A percentile compares a stretch with the other conserved stretches of the same genome.
phyloP scores from a whole-genome alignment of 306 rosid species.

The Dryas alaskensis region DNA sequence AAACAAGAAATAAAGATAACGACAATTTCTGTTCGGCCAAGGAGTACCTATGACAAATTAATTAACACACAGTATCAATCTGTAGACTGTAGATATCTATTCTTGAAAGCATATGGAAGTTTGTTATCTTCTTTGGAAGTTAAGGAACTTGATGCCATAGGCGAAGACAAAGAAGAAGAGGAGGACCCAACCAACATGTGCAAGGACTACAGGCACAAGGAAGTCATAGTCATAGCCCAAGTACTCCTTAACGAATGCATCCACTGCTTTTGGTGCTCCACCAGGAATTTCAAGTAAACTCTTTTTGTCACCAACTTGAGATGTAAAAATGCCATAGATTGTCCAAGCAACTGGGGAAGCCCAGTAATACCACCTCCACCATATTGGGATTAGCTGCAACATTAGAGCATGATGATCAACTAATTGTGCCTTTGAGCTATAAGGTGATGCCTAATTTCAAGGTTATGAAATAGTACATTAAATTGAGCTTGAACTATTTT shows the following conservation, averaged over 20 bases:
- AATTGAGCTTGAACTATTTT: no score
- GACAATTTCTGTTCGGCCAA: no score
- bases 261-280: background rate
- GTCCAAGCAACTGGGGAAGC: constrained; percentile 35
- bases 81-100: no score
- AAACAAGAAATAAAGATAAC: background rate
- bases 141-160: constrained; percentile 37
- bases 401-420: background rate
- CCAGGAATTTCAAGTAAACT: background rate
- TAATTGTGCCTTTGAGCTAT: no score
- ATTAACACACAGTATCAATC: no score
- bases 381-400: constrained; percentile 34
- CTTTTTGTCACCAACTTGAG: constrained; percentile 27
- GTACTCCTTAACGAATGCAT: constrained; percentile 20
- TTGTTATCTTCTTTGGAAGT: constrained; percentile 30
- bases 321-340: constrained; percentile 29
- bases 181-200: constrained; percentile 35
- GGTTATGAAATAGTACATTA: no score
- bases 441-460: no score
- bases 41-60: no score
- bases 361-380: constrained; percentile 46
- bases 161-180: constrained; percentile 35
- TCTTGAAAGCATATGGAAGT: background rate
- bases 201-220: constrained; percentile 30
- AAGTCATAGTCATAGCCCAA: constrained; percentile 34